Evolutionary conservation across 306 rosid species (phyloP).

Genomic region (Fragaria nilgerrensis): DNA sequence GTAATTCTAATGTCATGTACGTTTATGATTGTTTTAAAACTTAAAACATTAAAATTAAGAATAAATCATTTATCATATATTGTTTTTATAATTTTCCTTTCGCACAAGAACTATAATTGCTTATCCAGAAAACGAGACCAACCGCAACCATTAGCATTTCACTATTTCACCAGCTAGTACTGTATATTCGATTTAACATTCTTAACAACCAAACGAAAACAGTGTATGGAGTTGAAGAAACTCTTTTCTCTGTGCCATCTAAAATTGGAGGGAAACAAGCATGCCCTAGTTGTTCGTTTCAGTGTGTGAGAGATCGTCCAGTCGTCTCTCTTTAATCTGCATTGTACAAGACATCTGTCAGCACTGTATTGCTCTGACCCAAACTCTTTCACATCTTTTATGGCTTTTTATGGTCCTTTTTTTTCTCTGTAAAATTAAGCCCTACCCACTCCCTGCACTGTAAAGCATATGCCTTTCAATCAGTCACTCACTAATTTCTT

Average conservation of each 20-base stretch:
- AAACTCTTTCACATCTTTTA: slow-evolving; percentile 26
- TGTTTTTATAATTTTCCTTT: too few relatives aligned
- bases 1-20: too few relatives aligned
- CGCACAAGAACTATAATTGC: not conserved
- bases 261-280: not conserved
- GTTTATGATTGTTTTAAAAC: too few relatives aligned
- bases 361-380: slow-evolving; percentile 27
- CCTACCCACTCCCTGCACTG: slow-evolving; percentile 2
- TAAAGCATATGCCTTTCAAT: not conserved
- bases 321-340: not conserved
- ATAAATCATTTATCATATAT: too few relatives aligned
- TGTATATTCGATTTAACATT: not conserved
- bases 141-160: not conserved
- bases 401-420: slow-evolving; percentile 9
- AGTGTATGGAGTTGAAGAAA: not conserved
- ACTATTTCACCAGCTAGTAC: not conserved
- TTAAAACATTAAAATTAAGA: too few relatives aligned
- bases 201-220: not conserved
- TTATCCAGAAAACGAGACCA: not conserved
- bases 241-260: not conserved
- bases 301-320: not conserved
- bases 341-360: slow-evolving; percentile 41
- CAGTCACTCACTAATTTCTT: slow-evolving; percentile 24
- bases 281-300: not conserved
- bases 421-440: not conserved